Evolutionary conservation across 345 rosid species (phyloP).

Genomic region (Syzygium aqueum): DNA sequence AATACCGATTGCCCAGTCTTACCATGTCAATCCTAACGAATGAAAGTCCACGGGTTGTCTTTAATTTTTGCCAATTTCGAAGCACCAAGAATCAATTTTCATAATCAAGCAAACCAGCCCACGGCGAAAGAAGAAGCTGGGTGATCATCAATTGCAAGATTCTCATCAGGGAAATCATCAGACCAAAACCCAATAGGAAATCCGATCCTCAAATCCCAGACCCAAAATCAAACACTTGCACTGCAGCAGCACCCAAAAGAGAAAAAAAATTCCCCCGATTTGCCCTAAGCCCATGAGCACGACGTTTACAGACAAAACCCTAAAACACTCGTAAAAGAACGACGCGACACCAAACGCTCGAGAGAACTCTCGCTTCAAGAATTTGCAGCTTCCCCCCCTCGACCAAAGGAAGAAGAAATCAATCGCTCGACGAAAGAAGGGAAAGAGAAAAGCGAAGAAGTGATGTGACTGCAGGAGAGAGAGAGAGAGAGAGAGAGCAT

Average conservation of each 20-base stretch:
- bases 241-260: background rate
- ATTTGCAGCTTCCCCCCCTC: background rate
- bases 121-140: background rate
- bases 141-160: background rate
- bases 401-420: background rate
- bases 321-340: background rate
- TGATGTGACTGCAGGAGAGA: background rate
- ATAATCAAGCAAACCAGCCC: background rate
- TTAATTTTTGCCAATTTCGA: background rate
- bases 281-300: background rate
- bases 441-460: background rate
- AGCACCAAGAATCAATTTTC: background rate
- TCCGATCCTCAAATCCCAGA: background rate
- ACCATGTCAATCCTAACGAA: background rate
- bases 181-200: background rate
- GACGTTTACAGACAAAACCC: background rate
- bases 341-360: background rate
- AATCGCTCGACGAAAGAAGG: background rate
- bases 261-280: background rate
- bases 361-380: background rate
- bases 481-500: background rate
- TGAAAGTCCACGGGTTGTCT: background rate
- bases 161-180: background rate
- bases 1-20: background rate
- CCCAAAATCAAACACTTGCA: background rate